A percentile compares a stretch with the other conserved stretches of the same genome.
Conservation (phyloP, 345 rosid species). For the Eucalyptus sp. region DNA sequence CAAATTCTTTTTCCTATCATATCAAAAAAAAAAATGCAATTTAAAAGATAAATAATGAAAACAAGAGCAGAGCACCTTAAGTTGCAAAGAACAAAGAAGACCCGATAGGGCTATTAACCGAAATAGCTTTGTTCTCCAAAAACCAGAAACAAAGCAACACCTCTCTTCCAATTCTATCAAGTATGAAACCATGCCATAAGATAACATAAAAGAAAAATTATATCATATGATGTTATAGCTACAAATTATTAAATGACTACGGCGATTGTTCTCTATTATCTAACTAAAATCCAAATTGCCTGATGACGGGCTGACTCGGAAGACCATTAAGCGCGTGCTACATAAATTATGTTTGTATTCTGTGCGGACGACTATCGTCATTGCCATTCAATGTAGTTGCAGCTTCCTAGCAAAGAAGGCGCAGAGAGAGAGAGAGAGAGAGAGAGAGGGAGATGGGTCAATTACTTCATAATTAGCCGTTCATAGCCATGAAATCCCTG, state of each 20-base stretch:
- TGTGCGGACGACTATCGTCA: fast-evolving
- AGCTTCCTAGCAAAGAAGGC: background rate
- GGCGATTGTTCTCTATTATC: background rate
- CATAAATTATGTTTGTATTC: background rate
- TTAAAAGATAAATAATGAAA: background rate
- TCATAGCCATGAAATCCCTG: conserved; percentile 68
- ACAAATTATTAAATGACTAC: background rate
- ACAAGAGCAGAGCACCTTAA: background rate
- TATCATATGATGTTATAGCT: background rate
- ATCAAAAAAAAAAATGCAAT: too few species aligned
- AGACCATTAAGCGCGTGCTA: background rate
- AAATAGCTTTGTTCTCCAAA: background rate
- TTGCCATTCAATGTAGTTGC: background rate
- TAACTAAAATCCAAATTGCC: background rate
- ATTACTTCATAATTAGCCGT: conserved; percentile 64
- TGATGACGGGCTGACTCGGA: background rate
- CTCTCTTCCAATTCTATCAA: background rate
- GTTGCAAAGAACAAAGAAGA: background rate
- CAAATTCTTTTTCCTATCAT: background rate
- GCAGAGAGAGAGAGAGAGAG: background rate
- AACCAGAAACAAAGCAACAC: background rate
- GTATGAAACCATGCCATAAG: background rate
- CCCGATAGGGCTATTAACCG: background rate
- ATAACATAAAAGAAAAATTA: background rate
- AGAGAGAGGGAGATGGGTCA: background rate